Base-by-base conservation (phyloP, 192 early-diverging fungal species). In the Podila epigama region DNA sequence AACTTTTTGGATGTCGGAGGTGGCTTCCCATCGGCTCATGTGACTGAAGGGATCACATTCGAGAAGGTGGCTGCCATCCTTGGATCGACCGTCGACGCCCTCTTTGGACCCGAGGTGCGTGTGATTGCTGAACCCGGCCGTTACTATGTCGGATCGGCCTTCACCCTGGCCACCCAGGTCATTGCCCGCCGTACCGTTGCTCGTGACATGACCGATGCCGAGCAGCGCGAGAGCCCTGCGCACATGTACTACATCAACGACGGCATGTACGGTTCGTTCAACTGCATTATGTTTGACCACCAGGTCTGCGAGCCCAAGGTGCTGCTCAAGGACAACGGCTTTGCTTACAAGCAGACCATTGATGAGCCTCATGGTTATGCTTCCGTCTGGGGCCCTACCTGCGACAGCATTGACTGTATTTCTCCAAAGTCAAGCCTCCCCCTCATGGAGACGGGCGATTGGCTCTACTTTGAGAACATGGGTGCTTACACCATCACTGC, bases 221-320 rank as follows among this genome's bases (percentile, higher is more conserved):
- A 62, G 40, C 58, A 62, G 20, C 50, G 41, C 33, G 42, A 64
- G 29, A 58, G 60, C 52, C 66, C 70, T 29, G 64, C 81, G 39
- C 90, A 81, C 58, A 88, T 89, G 85, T 88, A 98, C 88, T 98
- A 98, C 80, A 90, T 98, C 79, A 98, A 98, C 78, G 97, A 98
- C 72, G 97, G 97, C 54, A 90, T 96, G 83, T 98, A 98, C 77
- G 96, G 94, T 64, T 89, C 90, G 79, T 98, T 98, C 87, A 98
- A 98, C 86, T 96, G 95, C 85, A 90, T 98, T 84, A 89, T 94
- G 55, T 98, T 96, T 80, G 97, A 98, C 85, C 96, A 98, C 79
- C 89, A 89, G 59, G 69, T 84, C 34, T 90, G 92, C 22, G 48
- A 75, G 39, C 90, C 96, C 31, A 78, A 89, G 29, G 87, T 93